phyloP scores from a whole-genome alignment of 306 rosid species.

The Glycine soja region DNA sequence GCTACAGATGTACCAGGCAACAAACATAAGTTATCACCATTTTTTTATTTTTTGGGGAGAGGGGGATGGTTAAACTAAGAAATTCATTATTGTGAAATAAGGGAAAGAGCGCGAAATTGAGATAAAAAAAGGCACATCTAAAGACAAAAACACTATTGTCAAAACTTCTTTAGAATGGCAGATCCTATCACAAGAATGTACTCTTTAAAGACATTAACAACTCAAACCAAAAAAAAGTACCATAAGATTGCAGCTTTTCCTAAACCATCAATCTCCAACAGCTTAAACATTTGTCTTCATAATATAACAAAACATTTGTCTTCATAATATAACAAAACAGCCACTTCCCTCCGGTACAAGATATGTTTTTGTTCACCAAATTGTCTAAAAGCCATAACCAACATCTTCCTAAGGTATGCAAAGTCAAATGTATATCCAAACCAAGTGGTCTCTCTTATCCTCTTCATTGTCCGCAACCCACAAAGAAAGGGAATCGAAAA shows the following conservation, averaged over 20 bases:
- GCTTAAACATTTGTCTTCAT: not conserved
- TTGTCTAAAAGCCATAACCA: slow-evolving; percentile 31
- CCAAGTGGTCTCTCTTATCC: slow-evolving; percentile 7
- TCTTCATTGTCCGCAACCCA: slow-evolving; percentile 24
- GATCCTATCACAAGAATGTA: slow-evolving; percentile 10
- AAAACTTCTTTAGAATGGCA: not conserved
- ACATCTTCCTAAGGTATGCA: slow-evolving; percentile 28
- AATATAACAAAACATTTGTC: too few relatives aligned
- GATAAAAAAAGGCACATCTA: not conserved
- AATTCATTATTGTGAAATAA: not conserved
- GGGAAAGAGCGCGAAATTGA: slow-evolving; percentile 5
- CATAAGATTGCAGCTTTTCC: slow-evolving; percentile 31
- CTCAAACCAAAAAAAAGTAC: slow-evolving; percentile 21
- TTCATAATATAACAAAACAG: not conserved
- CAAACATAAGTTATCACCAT: not conserved
- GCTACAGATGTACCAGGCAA: slow-evolving; percentile 18
- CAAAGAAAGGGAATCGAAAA: slow-evolving; percentile 12
- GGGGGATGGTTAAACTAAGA: slow-evolving; percentile 3
- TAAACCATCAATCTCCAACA: slow-evolving; percentile 11
- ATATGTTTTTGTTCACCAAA: slow-evolving; percentile 9
- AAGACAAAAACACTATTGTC: slow-evolving; percentile 28
- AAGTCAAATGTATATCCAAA: slow-evolving; percentile 31
- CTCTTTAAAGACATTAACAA: not conserved
- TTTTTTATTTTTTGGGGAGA: not conserved
- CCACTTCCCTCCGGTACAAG: slow-evolving; percentile 12